Conservation (phyloP, 106 monocot species). For the Platanthera zijinensis region DNA sequence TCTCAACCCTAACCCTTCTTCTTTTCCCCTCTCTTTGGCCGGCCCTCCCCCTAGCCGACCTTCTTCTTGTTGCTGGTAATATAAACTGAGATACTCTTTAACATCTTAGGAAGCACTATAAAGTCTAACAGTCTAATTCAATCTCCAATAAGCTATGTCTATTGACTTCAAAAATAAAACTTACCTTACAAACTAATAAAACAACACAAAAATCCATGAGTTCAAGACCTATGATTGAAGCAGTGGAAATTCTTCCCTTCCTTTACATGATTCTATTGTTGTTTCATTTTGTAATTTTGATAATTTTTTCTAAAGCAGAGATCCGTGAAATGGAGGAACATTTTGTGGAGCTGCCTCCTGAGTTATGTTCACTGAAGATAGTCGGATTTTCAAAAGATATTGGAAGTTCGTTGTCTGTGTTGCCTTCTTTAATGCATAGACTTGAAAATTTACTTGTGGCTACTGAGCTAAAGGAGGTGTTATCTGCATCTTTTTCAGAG, state of each 20-base stretch:
- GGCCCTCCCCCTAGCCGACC: no score
- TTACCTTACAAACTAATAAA: not conserved
- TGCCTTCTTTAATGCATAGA: constrained; percentile 91
- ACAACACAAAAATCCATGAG: not conserved
- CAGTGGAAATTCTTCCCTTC: not conserved
- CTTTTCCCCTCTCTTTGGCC: no score
- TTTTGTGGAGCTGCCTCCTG: constrained; percentile 86
- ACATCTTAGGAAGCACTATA: not conserved
- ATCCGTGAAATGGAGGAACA: constrained; percentile 47
- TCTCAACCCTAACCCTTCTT: no score
- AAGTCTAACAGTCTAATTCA: not conserved
- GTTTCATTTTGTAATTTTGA: not conserved
- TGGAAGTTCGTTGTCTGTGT: constrained; percentile 79
- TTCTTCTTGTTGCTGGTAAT: no score
- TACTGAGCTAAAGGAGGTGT: constrained; percentile 62
- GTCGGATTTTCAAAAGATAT: constrained; percentile 92
- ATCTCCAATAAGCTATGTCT: no score
- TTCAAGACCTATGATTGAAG: not conserved
- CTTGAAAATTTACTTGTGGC: constrained; percentile 91
- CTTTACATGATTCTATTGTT: not conserved
- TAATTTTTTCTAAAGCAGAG: constrained; percentile 36
- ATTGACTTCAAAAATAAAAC: no score
- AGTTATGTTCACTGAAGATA: constrained; percentile 76
- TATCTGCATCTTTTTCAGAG: constrained; percentile 54
- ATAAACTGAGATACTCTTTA: not conserved